phyloP scores from a whole-genome alignment of 768 basidiomycete species.

The Thelephora ganbajun region DNA sequence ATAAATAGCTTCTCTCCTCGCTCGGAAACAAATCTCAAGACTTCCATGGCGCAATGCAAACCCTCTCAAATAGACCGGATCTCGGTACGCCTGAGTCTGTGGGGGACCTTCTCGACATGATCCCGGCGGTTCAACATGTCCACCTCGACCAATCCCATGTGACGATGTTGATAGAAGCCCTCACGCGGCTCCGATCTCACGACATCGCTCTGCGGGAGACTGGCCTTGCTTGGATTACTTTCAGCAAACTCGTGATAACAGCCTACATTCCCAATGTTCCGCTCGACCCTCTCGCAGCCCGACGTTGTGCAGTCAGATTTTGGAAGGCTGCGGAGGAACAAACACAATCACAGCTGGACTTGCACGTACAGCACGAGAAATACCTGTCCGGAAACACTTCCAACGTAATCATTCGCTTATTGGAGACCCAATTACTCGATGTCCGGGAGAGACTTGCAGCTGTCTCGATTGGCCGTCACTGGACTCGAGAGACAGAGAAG shows the following conservation, averaged over 20 bases:
- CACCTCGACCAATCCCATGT: background rate
- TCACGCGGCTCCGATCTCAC: too few relatives aligned
- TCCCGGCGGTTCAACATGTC: background rate
- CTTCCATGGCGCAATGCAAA: background rate
- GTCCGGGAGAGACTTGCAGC: constrained; percentile 1
- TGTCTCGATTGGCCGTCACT: background rate
- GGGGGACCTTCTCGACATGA: background rate
- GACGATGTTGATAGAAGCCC: too few relatives aligned
- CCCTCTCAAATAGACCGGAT: constrained; percentile 1
- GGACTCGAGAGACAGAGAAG: constrained; percentile 24
- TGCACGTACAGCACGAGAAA: constrained; percentile 43
- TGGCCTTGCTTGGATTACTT: constrained; percentile 43
- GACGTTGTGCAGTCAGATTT: constrained; percentile 31
- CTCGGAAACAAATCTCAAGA: too few relatives aligned
- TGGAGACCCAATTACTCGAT: constrained; percentile 23
- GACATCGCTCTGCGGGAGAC: too few relatives aligned
- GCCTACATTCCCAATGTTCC: constrained; percentile 76
- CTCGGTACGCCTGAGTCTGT: background rate
- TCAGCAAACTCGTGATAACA: constrained; percentile 45
- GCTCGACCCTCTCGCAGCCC: constrained; percentile 71
- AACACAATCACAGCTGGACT: constrained; percentile 32
- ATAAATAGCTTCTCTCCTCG: too few relatives aligned
- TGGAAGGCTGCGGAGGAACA: constrained; percentile 25
- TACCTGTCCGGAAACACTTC: constrained; percentile 38
- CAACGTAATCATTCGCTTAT: constrained; percentile 34